These are phyloP conservation scores for Neckera pumila DNA, from an alignment of 225 moss, liverwort and hornwort species.

Conservation along the genomic window DNA sequence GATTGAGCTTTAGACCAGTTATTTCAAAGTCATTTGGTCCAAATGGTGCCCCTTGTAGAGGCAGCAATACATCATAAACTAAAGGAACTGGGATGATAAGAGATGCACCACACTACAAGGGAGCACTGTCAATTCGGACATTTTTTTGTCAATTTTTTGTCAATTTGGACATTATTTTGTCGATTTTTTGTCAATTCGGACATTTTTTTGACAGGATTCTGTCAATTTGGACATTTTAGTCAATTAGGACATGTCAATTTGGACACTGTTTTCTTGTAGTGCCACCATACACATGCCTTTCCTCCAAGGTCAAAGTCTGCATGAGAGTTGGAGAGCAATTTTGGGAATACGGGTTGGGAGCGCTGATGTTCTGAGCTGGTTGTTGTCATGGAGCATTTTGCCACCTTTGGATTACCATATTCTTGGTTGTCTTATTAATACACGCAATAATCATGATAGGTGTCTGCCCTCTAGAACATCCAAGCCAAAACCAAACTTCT, in stretches of 20 bases:
- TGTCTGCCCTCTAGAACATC: neutral
- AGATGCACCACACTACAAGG: too few relatives aligned
- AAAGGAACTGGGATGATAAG: neutral
- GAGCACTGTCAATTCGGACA: too few relatives aligned
- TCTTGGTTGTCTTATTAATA: accelerated
- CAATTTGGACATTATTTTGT: too few relatives aligned
- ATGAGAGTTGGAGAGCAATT: accelerated
- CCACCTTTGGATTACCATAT: neutral
- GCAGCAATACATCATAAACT: neutral
- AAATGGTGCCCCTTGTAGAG: accelerated
- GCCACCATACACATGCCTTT: neutral
- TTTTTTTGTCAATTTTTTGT: too few relatives aligned
- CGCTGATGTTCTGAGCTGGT: accelerated
- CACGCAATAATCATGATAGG: neutral
- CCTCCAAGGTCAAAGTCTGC: neutral
- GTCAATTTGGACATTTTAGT: too few relatives aligned
- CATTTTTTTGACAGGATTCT: too few relatives aligned
- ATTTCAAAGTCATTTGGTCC: neutral
- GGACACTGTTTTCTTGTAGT: too few relatives aligned
- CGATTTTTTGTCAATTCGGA: too few relatives aligned
- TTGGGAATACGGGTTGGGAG: accelerated
- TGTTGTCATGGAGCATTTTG: accelerated
- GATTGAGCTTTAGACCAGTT: accelerated
- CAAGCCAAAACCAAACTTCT: neutral
- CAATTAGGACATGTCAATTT: too few relatives aligned